phyloP scores from a whole-genome alignment of 768 basidiomycete species.

The Tephrocybe rancida region DNA sequence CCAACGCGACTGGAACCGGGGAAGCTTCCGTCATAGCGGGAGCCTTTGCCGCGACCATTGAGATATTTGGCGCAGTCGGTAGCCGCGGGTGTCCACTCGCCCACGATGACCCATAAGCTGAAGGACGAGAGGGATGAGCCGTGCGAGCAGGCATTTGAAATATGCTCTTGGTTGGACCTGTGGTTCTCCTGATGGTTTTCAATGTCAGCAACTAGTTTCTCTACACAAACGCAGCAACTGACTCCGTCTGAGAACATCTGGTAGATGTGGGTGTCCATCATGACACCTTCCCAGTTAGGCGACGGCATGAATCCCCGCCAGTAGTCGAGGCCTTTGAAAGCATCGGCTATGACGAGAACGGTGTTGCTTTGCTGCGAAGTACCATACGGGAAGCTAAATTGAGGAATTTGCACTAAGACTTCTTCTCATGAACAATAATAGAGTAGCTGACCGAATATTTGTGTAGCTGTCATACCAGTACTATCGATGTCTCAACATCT shows the following conservation, averaged over 20 bases:
- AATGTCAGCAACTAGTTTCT: constrained; percentile 34
- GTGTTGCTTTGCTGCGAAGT: constrained; percentile 57
- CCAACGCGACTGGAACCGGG: constrained; percentile 70
- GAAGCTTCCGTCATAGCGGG: constrained; percentile 65
- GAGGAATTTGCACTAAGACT: constrained; percentile 24
- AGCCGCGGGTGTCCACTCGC: constrained; percentile 83
- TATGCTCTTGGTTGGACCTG: constrained; percentile 55
- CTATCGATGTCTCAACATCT: constrained; percentile 30
- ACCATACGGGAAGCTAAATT: constrained; percentile 34
- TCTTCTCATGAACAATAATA: constrained; percentile 10
- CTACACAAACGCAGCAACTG: constrained; percentile 24
- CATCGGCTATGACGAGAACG: constrained; percentile 73
- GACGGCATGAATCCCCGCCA: constrained; percentile 65
- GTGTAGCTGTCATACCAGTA: constrained; percentile 78
- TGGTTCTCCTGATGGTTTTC: constrained; percentile 39
- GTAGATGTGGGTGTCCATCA: constrained; percentile 81
- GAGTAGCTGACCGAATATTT: constrained; percentile 58
- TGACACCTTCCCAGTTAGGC: constrained; percentile 61
- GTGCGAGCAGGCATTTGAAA: constrained; percentile 56
- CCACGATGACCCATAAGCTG: constrained; percentile 81
- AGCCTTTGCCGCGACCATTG: constrained; percentile 78
- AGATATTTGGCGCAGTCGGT: constrained; percentile 83
- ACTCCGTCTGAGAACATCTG: constrained; percentile 70
- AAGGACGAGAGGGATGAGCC: constrained; percentile 48
- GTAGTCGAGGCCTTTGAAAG: constrained; percentile 73